phyloP scores from a whole-genome alignment of 2,329 filamentous ascomycete genomes.

The Rhynchosporium agropyri region DNA sequence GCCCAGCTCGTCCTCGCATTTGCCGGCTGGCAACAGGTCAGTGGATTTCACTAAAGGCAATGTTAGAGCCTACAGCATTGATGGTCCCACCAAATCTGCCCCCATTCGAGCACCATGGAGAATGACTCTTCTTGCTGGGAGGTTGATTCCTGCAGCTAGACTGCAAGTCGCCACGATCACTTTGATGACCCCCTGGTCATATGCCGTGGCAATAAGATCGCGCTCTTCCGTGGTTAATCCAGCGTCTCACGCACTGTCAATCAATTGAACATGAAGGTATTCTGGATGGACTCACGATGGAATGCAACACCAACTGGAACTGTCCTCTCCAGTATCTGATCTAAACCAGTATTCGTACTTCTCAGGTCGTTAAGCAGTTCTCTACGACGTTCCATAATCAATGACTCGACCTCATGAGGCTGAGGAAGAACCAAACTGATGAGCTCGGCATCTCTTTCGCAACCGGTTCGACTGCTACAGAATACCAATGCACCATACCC shows the following conservation, averaged over 20 bases:
- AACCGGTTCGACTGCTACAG: slow-evolving; percentile 67
- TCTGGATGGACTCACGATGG: slow-evolving; percentile 59
- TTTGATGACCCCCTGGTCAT: slow-evolving; percentile 67
- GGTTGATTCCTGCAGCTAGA: slow-evolving; percentile 80
- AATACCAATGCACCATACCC: slow-evolving; percentile 76
- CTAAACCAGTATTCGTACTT: slow-evolving; percentile 66
- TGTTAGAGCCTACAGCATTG: slow-evolving; percentile 60
- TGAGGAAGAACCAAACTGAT: slow-evolving; percentile 68
- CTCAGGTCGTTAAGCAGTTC: slow-evolving; percentile 69
- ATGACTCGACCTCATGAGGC: slow-evolving; percentile 46
- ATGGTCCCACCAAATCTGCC: slow-evolving; percentile 73
- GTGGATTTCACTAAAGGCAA: slow-evolving; percentile 13
- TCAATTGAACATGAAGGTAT: not conserved
- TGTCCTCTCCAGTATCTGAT: slow-evolving; percentile 65
- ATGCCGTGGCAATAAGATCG: slow-evolving; percentile 70
- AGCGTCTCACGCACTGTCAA: slow-evolving; percentile 47
- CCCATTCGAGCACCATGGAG: slow-evolving; percentile 77
- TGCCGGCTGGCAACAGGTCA: slow-evolving; percentile 56
- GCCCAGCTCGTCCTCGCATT: slow-evolving; percentile 77
- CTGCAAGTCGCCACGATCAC: slow-evolving; percentile 78
- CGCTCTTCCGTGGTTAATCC: slow-evolving; percentile 76
- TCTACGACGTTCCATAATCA: slow-evolving; percentile 58
- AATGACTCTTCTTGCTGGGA: slow-evolving; percentile 73
- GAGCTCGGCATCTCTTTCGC: slow-evolving; percentile 68
- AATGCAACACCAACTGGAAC: slow-evolving; percentile 71